phyloP scores from a whole-genome alignment of 73 alveolate species.

The Paraurostyla sp. region DNA sequence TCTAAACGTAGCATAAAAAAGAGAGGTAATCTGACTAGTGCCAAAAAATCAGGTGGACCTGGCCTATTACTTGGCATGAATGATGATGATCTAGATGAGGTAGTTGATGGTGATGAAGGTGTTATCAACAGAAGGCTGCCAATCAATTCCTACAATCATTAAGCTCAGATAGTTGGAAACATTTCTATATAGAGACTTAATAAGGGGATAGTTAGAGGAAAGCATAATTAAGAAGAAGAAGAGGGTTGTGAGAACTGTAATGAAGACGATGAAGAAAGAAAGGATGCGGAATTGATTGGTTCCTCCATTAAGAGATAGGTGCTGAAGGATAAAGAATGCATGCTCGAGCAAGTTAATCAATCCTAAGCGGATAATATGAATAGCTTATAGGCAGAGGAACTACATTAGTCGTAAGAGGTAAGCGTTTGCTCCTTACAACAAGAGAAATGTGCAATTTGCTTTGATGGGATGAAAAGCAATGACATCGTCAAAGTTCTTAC shows the following conservation, averaged over 20 bases:
- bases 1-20: not conserved
- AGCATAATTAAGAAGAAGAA: slow-evolving; percentile 13
- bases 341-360: not conserved
- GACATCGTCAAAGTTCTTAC: slow-evolving; percentile 46
- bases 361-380: not conserved
- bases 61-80: not conserved
- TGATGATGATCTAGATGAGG: slow-evolving; percentile 48
- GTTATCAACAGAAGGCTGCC: slow-evolving; percentile 47
- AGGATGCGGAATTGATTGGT: slow-evolving; percentile 30
- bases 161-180: not conserved
- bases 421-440: slow-evolving; percentile 13
- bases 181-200: slow-evolving; percentile 8
- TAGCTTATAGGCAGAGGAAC: slow-evolving; percentile 3
- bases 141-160: slow-evolving; percentile 29
- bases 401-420: slow-evolving; percentile 17
- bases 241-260: slow-evolving; percentile 55
- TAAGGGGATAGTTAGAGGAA: not conserved
- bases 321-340: not conserved
- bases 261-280: slow-evolving; percentile 59
- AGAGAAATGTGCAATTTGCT: slow-evolving; percentile 59
- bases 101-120: slow-evolving; percentile 62
- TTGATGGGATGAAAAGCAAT: slow-evolving; percentile 17
- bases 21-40: no score
- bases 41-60: no score
- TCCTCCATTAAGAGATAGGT: slow-evolving; percentile 12